phyloP scores from a whole-genome alignment of 1,284 basidiomycete species.

The Mycosarcoma mackinlayi region DNA sequence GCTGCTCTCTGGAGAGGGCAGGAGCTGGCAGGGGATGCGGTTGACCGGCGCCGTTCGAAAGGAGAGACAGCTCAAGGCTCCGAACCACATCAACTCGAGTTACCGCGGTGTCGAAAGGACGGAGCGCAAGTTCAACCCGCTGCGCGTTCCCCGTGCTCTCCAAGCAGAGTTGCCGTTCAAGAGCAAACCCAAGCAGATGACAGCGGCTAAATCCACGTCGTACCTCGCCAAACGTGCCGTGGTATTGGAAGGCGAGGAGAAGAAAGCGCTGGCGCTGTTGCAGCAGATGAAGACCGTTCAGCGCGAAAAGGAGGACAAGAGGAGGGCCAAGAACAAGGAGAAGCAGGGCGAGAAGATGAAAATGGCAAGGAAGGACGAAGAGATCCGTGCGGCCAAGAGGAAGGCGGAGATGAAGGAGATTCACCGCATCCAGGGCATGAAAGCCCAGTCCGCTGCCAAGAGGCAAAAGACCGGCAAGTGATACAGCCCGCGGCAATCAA shows the following conservation, averaged over 20 bases:
- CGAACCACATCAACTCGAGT: slow-evolving; percentile 80
- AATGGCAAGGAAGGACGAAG: slow-evolving; percentile 43
- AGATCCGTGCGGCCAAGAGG: slow-evolving; percentile 49
- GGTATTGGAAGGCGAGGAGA: slow-evolving; percentile 93
- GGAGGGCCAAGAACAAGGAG: slow-evolving; percentile 69
- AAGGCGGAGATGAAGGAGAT: slow-evolving; percentile 64
- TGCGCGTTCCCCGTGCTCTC: slow-evolving; percentile 87
- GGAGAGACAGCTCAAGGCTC: slow-evolving; percentile 85
- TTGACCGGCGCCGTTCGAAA: slow-evolving; percentile 90
- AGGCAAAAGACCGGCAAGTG: slow-evolving; percentile 51
- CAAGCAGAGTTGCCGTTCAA: slow-evolving; percentile 90
- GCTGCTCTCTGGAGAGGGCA: slow-evolving; percentile 70
- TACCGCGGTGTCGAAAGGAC: slow-evolving; percentile 81
- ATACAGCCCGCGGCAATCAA: too few relatives aligned
- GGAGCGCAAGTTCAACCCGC: slow-evolving; percentile 85
- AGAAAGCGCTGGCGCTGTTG: slow-evolving; percentile 87
- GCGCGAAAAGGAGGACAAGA: slow-evolving; percentile 88
- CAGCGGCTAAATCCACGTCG: slow-evolving; percentile 73
- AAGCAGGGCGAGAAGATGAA: slow-evolving; percentile 39
- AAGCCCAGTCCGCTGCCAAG: slow-evolving; percentile 54
- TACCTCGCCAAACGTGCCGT: slow-evolving; percentile 74
- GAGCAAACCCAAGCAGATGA: slow-evolving; percentile 87
- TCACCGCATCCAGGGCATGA: slow-evolving; percentile 57
- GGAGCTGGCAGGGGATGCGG: slow-evolving; percentile 79
- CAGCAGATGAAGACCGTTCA: slow-evolving; percentile 93